phyloP scores from a whole-genome alignment of 2,329 filamentous ascomycete genomes.

The Calonectria pteridis region DNA sequence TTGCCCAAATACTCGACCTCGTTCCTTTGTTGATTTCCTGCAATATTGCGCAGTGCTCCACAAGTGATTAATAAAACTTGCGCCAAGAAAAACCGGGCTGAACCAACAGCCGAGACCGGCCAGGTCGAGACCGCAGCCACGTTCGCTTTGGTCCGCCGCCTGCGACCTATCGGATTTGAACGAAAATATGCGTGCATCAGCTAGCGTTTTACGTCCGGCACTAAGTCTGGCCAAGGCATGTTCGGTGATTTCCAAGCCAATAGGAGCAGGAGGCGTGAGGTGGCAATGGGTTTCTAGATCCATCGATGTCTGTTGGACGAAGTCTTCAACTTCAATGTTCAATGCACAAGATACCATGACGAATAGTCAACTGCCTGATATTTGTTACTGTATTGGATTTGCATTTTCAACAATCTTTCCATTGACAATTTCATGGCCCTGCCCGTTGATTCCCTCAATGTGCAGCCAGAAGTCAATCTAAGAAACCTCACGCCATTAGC shows the following conservation, averaged over 20 bases:
- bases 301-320: neutral
- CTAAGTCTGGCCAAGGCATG: neutral
- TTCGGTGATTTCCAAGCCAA: neutral
- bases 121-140: neutral
- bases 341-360: neutral
- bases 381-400: neutral
- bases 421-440: neutral
- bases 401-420: neutral
- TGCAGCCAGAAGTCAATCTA: neutral
- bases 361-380: neutral
- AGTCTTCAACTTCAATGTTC: neutral
- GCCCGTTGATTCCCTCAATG: neutral
- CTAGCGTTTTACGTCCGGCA: neutral
- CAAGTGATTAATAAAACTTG: neutral
- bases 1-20: neutral
- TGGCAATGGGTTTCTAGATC: neutral
- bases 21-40: neutral
- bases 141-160: neutral
- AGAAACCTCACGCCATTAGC: neutral
- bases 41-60: neutral
- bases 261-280: neutral
- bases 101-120: neutral
- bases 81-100: neutral
- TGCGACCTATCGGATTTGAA: neutral
- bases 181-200: neutral